A percentile compares a stretch with the other conserved stretches of the same genome.
Evolutionary conservation across 2,329 filamentous ascomycete species (phyloP).

Genomic region (Curvularia spicifera): DNA sequence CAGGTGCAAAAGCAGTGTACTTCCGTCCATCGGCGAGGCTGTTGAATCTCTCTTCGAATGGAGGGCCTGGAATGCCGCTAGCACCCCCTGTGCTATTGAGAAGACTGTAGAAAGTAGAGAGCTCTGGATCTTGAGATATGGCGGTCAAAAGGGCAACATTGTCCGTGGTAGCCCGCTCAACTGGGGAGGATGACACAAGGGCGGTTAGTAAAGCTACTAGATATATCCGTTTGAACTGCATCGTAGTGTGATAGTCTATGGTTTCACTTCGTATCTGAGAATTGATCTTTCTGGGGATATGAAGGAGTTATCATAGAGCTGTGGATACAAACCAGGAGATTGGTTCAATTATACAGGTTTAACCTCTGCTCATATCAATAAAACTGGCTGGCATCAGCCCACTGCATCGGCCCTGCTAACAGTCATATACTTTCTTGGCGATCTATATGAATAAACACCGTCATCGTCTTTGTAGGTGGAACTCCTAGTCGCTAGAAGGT

Average conservation of each 20-base stretch:
- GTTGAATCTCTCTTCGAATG: slow-evolving; percentile 10
- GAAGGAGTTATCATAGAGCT: neutral
- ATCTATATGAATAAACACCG: neutral
- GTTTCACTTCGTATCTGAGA: neutral
- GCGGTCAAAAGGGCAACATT: neutral
- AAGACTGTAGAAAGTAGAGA: slow-evolving; percentile 7
- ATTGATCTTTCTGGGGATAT: neutral
- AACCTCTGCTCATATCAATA: neutral
- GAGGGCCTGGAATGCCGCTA: neutral
- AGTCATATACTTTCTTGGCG: neutral
- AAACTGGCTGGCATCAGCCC: neutral
- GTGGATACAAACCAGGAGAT: neutral
- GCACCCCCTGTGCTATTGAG: slow-evolving; percentile 7
- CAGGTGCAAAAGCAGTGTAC: slow-evolving; percentile 7
- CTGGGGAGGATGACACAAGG: neutral
- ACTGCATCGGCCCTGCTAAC: neutral
- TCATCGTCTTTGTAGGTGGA: no score
- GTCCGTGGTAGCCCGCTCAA: neutral
- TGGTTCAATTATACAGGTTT: neutral
- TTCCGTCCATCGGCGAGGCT: slow-evolving; percentile 1
- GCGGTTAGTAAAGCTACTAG: neutral
- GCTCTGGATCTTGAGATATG: slow-evolving; percentile 4
- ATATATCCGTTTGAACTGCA: neutral
- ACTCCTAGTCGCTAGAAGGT: neutral
- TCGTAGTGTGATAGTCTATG: neutral